Percentiles rank a stretch among this genome's conserved stretches.
Evolutionary conservation across 805 yeast genomes (phyloP).

Genomic region (Yamadazyma paraphyllophila): DNA sequence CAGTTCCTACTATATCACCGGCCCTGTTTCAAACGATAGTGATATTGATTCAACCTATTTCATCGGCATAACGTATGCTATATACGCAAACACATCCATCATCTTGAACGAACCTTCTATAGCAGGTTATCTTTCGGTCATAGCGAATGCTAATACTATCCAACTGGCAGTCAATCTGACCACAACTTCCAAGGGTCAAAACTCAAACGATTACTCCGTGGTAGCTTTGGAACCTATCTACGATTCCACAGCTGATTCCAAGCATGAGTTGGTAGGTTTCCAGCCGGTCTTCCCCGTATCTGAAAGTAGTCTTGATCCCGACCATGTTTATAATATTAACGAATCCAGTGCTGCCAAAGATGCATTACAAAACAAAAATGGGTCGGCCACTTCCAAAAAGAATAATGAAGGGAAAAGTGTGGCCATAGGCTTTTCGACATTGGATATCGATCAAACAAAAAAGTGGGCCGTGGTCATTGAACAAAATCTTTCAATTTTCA

Average conservation of each 20-base stretch:
- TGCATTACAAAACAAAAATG: constrained; percentile 26
- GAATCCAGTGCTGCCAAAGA: constrained; percentile 24
- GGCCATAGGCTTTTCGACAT: constrained; percentile 35
- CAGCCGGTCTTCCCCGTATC: constrained; percentile 31
- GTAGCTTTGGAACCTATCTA: constrained; percentile 35
- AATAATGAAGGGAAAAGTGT: constrained; percentile 21
- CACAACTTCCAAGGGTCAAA: constrained; percentile 8
- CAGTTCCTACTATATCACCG: constrained; percentile 45
- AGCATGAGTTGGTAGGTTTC: constrained; percentile 47
- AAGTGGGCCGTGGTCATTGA: constrained; percentile 75
- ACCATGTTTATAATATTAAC: constrained; percentile 25
- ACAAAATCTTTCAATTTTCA: constrained; percentile 57
- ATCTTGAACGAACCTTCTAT: constrained; percentile 52
- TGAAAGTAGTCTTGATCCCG: constrained; percentile 16
- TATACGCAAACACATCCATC: constrained; percentile 71
- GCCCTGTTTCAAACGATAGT: constrained; percentile 54
- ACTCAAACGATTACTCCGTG: constrained; percentile 26
- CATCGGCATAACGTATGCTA: constrained; percentile 76
- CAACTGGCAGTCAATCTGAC: constrained; percentile 25
- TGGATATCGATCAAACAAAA: constrained; percentile 31
- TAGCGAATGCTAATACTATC: constrained; percentile 34
- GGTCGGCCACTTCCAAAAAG: constrained; percentile 28
- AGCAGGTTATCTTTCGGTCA: constrained; percentile 68
- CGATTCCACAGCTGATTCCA: constrained; percentile 28
- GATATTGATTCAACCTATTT: constrained; percentile 40